Percentiles rank a stretch among this genome's conserved stretches.
These are phyloP conservation scores for Podospora anserina DNA, from an alignment of 495 filamentous ascomycete genomes.

Conservation along the genomic window DNA sequence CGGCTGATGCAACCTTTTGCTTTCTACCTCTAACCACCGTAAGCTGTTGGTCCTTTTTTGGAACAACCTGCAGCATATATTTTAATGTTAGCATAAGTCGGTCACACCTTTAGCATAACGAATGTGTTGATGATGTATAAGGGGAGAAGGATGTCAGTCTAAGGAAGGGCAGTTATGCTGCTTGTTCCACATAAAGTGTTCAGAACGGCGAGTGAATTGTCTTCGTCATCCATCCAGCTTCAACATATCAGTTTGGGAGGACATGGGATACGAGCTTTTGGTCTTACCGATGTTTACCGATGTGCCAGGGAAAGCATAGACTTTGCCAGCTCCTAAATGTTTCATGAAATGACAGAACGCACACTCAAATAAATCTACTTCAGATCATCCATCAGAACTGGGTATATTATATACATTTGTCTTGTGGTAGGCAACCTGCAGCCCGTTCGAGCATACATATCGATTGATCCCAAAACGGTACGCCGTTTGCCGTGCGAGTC, in stretches of 20 bases:
- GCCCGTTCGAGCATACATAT: too few species aligned
- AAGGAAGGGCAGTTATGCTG: neutral
- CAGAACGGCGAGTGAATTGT: neutral
- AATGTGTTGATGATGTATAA: neutral
- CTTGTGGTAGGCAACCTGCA: too few species aligned
- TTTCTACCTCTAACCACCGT: neutral
- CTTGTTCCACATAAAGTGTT: neutral
- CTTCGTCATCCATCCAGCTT: neutral
- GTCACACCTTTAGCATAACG: neutral
- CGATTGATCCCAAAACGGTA: neutral
- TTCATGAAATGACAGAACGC: too few species aligned
- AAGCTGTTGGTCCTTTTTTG: too few species aligned
- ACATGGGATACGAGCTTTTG: too few species aligned
- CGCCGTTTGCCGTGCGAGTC: neutral
- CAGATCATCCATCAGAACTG: too few species aligned
- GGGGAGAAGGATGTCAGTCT: neutral
- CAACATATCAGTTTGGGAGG: too few species aligned
- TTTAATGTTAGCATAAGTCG: neutral
- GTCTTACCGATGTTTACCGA: too few species aligned
- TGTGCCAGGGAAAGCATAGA: too few species aligned
- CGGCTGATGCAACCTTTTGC: conserved; percentile 31
- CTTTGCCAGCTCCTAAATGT: too few species aligned
- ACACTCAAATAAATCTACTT: too few species aligned
- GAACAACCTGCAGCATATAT: neutral
- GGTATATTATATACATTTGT: too few species aligned